A percentile compares a stretch with the other conserved stretches of the same genome.
phyloP scores from a whole-genome alignment of 1,284 basidiomycete genomes.

The Chalciporus sp. region DNA sequence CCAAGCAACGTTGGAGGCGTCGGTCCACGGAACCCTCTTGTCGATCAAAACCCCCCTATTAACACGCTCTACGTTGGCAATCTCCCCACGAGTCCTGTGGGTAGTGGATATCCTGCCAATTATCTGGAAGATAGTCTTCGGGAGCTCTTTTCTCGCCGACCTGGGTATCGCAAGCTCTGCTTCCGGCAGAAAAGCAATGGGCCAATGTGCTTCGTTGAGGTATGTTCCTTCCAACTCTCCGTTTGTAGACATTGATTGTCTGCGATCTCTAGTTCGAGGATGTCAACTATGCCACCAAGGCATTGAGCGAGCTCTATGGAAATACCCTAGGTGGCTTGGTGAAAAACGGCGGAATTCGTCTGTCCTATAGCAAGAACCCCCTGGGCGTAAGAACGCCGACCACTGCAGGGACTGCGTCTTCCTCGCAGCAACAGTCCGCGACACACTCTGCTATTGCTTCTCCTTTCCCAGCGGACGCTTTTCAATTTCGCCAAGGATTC shows the following conservation, averaged over 20 bases:
- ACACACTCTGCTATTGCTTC: slow-evolving; percentile 28
- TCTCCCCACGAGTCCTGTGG: slow-evolving; percentile 72
- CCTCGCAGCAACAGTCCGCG: slow-evolving; percentile 53
- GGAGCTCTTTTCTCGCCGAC: slow-evolving; percentile 75
- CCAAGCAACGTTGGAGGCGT: slow-evolving; percentile 20
- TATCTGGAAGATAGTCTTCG: slow-evolving; percentile 86
- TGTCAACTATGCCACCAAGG: slow-evolving; percentile 80
- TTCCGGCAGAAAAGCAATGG: slow-evolving; percentile 96
- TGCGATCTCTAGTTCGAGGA: slow-evolving; percentile 77
- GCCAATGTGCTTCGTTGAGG: slow-evolving; percentile 97
- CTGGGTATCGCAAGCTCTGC: slow-evolving; percentile 89
- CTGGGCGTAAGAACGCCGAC: slow-evolving; percentile 83
- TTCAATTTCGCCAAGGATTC: slow-evolving; percentile 38
- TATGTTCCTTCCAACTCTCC: slow-evolving; percentile 36
- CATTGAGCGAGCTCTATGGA: slow-evolving; percentile 90
- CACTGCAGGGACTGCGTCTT: slow-evolving; percentile 50
- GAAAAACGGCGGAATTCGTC: slow-evolving; percentile 91
- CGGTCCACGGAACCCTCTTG: slow-evolving; percentile 55
- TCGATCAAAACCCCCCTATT: slow-evolving; percentile 92
- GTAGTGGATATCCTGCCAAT: slow-evolving; percentile 64
- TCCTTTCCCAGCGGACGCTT: slow-evolving; percentile 40
- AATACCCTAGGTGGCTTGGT: slow-evolving; percentile 87
- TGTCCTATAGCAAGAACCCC: slow-evolving; percentile 96
- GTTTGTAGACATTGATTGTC: slow-evolving; percentile 13
- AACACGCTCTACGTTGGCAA: slow-evolving; percentile 96